Evolutionary conservation across 2,329 filamentous ascomycete genomes (phyloP).

Genomic region (Penicillium nordicum): DNA sequence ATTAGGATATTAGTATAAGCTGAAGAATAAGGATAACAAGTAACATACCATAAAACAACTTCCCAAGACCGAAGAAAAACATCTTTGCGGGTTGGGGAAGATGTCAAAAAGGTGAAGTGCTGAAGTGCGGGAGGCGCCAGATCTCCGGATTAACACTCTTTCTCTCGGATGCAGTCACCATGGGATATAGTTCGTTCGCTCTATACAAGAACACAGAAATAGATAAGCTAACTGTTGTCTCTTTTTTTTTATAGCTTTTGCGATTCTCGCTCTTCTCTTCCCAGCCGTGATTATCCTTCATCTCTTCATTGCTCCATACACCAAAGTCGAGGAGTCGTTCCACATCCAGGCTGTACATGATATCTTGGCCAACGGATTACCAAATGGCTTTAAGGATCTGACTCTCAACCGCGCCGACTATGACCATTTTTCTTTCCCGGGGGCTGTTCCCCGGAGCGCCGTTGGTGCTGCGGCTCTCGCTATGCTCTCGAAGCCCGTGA

Average conservation of each 20-base stretch:
- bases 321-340: slow-evolving; percentile 98
- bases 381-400: slow-evolving; percentile 49
- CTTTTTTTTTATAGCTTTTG: slow-evolving; percentile 42
- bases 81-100: slow-evolving; percentile 43
- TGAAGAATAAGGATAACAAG: neutral
- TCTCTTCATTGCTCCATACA: slow-evolving; percentile 75
- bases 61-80: slow-evolving; percentile 68
- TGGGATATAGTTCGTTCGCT: slow-evolving; percentile 23
- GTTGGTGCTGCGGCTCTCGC: slow-evolving; percentile 75
- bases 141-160: slow-evolving; percentile 25
- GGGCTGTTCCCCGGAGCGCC: slow-evolving; percentile 88
- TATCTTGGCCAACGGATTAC: slow-evolving; percentile 75
- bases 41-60: slow-evolving; percentile 66
- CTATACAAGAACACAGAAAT: neutral
- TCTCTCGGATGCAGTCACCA: slow-evolving; percentile 20
- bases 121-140: slow-evolving; percentile 30
- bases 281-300: slow-evolving; percentile 65
- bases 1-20: slow-evolving; percentile 2
- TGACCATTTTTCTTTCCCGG: slow-evolving; percentile 88
- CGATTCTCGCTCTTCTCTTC: slow-evolving; percentile 50
- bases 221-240: neutral
- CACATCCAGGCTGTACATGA: slow-evolving; percentile 94
- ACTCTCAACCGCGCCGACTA: slow-evolving; percentile 61
- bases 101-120: slow-evolving; percentile 26
- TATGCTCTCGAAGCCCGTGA: slow-evolving; percentile 64